These are phyloP conservation scores for Fonsecaea pugnacius DNA, from an alignment of 2,329 filamentous ascomycete species.

Conservation along the genomic window DNA sequence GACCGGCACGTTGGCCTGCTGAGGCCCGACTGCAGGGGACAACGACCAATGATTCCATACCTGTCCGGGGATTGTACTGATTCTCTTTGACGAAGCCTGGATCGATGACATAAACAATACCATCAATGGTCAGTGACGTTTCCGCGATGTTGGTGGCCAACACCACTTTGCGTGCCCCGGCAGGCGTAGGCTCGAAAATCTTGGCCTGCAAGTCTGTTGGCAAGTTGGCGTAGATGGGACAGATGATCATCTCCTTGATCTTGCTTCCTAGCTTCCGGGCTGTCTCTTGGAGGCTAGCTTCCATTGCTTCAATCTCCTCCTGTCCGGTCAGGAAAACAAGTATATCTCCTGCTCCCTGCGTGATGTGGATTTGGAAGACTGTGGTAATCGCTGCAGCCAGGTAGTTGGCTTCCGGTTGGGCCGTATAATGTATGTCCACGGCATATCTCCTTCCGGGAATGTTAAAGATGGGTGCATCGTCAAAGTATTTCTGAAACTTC, in stretches of 20 bases:
- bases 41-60: constrained; percentile 89
- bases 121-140: constrained; percentile 92
- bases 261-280: constrained; percentile 82
- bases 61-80: constrained; percentile 85
- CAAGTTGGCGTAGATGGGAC: constrained; percentile 91
- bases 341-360: constrained; percentile 82
- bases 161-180: constrained; percentile 84
- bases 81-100: constrained; percentile 96
- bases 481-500: constrained; percentile 90
- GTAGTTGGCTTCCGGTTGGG: constrained; percentile 91
- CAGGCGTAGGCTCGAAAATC: constrained; percentile 92
- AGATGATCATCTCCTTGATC: constrained; percentile 83
- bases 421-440: constrained; percentile 89
- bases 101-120: constrained; percentile 94
- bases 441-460: constrained; percentile 87
- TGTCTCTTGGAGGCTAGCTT: constrained; percentile 82
- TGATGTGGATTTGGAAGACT: constrained; percentile 91
- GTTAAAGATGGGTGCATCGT: constrained; percentile 90
- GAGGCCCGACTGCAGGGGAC: constrained; percentile 90
- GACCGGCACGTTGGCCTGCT: constrained; percentile 88
- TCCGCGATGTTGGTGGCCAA: constrained; percentile 97
- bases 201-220: constrained; percentile 88
- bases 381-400: constrained; percentile 89
- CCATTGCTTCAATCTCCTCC: constrained; percentile 90
- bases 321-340: constrained; percentile 94